These are phyloP conservation scores for Bombardia bombarda DNA, from an alignment of 495 filamentous ascomycete species.

Conservation along the genomic window DNA sequence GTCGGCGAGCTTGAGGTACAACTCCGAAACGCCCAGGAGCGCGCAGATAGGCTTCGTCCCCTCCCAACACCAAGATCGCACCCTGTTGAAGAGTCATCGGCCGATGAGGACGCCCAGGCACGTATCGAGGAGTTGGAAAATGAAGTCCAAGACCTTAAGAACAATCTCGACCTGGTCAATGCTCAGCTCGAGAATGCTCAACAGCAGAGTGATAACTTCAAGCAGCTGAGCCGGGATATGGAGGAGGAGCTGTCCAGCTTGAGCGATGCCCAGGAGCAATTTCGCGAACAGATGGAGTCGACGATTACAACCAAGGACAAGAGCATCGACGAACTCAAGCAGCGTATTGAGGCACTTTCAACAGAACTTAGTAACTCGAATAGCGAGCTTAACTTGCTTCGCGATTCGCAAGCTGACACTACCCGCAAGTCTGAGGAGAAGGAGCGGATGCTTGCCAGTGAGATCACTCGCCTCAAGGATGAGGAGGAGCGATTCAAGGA, in stretches of 20 bases:
- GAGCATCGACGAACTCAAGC: slow-evolving; percentile 69
- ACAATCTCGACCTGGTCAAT: slow-evolving; percentile 66
- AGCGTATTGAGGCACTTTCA: slow-evolving; percentile 72
- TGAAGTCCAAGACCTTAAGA: slow-evolving; percentile 75
- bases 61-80: slow-evolving; percentile 51
- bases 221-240: slow-evolving; percentile 75
- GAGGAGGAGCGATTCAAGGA: slow-evolving; percentile 73
- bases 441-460: slow-evolving; percentile 60
- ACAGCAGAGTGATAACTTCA: slow-evolving; percentile 76
- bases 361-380: slow-evolving; percentile 72
- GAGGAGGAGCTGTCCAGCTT: slow-evolving; percentile 80
- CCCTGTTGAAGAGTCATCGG: slow-evolving; percentile 34
- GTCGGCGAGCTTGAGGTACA: slow-evolving; percentile 86
- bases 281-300: slow-evolving; percentile 73
- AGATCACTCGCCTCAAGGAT: slow-evolving; percentile 76
- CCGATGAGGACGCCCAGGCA: slow-evolving; percentile 45
- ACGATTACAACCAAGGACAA: slow-evolving; percentile 64
- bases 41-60: slow-evolving; percentile 69
- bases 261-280: slow-evolving; percentile 76
- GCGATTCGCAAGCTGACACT: slow-evolving; percentile 67
- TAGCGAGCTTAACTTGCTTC: slow-evolving; percentile 66
- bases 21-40: slow-evolving; percentile 80
- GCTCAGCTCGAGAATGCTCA: slow-evolving; percentile 72
- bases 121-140: slow-evolving; percentile 80
- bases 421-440: slow-evolving; percentile 70